These are phyloP conservation scores for Cicer yamashitae DNA, from an alignment of 306 rosid genomes.

Conservation along the genomic window DNA sequence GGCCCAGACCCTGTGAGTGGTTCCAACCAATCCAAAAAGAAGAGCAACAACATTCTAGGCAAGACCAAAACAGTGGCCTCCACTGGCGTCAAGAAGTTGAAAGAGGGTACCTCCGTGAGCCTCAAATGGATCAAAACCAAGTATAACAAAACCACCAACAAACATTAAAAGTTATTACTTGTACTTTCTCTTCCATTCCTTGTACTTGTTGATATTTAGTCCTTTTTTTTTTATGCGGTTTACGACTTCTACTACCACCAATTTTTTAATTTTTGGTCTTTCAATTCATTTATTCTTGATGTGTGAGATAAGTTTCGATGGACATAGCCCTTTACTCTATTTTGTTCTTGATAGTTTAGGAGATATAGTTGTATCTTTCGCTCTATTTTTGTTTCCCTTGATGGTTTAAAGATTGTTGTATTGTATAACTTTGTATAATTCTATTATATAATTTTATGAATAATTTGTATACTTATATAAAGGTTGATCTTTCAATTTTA, in stretches of 20 bases:
- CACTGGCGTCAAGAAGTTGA: slow-evolving; percentile 73
- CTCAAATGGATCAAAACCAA: slow-evolving; percentile 82
- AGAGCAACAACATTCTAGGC: slow-evolving; percentile 44
- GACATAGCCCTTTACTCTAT: neutral
- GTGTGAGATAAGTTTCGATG: slow-evolving; percentile 14
- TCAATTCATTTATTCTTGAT: slow-evolving; percentile 33
- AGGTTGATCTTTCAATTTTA: neutral
- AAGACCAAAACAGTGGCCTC: slow-evolving; percentile 79
- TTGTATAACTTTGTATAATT: neutral
- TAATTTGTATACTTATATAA: neutral
- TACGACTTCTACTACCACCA: neutral
- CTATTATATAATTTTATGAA: too few species aligned
- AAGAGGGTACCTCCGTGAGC: slow-evolving; percentile 71
- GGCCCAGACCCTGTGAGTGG: slow-evolving; percentile 49
- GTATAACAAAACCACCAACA: slow-evolving; percentile 60
- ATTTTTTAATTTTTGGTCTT: neutral
- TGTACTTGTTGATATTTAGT: slow-evolving; percentile 17
- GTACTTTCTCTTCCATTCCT: neutral
- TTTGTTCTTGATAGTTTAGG: neutral
- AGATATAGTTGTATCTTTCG: neutral
- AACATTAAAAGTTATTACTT: slow-evolving; percentile 25
- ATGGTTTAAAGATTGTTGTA: neutral
- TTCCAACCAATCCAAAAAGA: slow-evolving; percentile 36
- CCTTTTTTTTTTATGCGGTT: neutral
- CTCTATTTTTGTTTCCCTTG: neutral